Conservation (phyloP, 208 protist genomes). For the Trypanosoma avium region DNA sequence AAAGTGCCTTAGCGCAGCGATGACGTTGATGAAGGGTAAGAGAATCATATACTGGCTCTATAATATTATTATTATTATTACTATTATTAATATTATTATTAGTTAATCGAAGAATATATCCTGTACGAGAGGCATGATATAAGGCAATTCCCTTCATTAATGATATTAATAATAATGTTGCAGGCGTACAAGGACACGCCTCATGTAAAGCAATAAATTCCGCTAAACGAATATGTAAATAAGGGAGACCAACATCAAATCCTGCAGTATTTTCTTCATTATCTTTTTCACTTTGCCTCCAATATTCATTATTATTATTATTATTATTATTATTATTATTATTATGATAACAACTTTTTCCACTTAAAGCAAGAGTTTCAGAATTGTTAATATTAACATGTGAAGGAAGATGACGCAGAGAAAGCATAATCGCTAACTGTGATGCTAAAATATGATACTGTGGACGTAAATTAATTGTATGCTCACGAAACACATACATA, state of each 20-base stretch:
- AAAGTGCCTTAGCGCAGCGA: slow-evolving; percentile 31
- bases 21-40: slow-evolving; percentile 33
- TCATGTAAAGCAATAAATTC: slow-evolving; percentile 32
- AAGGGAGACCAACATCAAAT: slow-evolving; percentile 63
- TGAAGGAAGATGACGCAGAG: slow-evolving; percentile 46
- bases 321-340: neutral
- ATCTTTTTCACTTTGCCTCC: slow-evolving; percentile 25
- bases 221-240: slow-evolving; percentile 56
- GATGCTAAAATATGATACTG: slow-evolving; percentile 56
- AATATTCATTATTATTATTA: neutral
- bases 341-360: too few relatives aligned
- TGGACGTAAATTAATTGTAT: slow-evolving; percentile 30
- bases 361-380: too few relatives aligned
- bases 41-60: too few relatives aligned
- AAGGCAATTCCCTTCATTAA: slow-evolving; percentile 58
- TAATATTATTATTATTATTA: too few relatives aligned
- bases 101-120: slow-evolving; percentile 8
- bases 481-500: slow-evolving; percentile 37
- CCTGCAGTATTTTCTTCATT: slow-evolving; percentile 22
- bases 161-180: slow-evolving; percentile 29
- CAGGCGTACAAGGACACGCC: slow-evolving; percentile 25
- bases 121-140: slow-evolving; percentile 36
- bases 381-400: too few relatives aligned
- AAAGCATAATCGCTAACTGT: slow-evolving; percentile 35
- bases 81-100: too few relatives aligned